A percentile compares a stretch with the other conserved stretches of the same genome.
phyloP scores from a whole-genome alignment of 768 basidiomycete species.

The Leucocoprinus sp. region DNA sequence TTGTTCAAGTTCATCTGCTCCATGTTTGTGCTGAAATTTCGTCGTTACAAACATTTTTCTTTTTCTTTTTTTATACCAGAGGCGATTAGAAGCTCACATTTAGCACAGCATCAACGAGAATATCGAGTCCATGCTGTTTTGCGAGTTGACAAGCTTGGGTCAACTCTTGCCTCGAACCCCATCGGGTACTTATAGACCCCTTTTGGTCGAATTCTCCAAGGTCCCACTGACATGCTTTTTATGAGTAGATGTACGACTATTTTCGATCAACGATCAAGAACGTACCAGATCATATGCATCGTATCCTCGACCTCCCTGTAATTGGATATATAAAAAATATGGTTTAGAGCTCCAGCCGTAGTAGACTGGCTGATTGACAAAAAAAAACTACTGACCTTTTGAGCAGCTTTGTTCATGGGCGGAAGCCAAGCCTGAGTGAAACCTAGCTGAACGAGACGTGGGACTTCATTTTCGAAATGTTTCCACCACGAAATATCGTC shows the following conservation, averaged over 20 bases:
- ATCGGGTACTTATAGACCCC: slow-evolving; percentile 62
- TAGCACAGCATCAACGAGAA: slow-evolving; percentile 82
- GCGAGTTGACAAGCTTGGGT: slow-evolving; percentile 63
- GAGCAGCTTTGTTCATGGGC: slow-evolving; percentile 73
- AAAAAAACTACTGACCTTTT: slow-evolving; percentile 32
- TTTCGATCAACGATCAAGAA: neutral
- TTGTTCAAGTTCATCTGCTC: slow-evolving; percentile 68
- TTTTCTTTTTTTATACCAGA: slow-evolving; percentile 5
- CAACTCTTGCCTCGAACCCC: slow-evolving; percentile 83
- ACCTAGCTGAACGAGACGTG: slow-evolving; percentile 55
- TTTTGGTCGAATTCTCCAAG: slow-evolving; percentile 80
- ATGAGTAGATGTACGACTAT: neutral
- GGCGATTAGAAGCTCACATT: slow-evolving; percentile 44
- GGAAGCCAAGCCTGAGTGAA: slow-evolving; percentile 81
- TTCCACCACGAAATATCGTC: slow-evolving; percentile 71
- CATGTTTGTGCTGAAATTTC: slow-evolving; percentile 67
- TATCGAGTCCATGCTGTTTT: slow-evolving; percentile 56
- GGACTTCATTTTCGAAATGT: slow-evolving; percentile 59
- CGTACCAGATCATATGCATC: slow-evolving; percentile 80
- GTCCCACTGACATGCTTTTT: slow-evolving; percentile 57
- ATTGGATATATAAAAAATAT: slow-evolving; percentile 5
- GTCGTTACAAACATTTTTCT: no score
- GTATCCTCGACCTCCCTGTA: slow-evolving; percentile 66
- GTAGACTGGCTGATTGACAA: neutral
- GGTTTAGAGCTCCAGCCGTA: neutral